These are phyloP conservation scores for Fraxinus excelsior DNA, from an alignment of 257 asterid genomes.

Conservation along the genomic window DNA sequence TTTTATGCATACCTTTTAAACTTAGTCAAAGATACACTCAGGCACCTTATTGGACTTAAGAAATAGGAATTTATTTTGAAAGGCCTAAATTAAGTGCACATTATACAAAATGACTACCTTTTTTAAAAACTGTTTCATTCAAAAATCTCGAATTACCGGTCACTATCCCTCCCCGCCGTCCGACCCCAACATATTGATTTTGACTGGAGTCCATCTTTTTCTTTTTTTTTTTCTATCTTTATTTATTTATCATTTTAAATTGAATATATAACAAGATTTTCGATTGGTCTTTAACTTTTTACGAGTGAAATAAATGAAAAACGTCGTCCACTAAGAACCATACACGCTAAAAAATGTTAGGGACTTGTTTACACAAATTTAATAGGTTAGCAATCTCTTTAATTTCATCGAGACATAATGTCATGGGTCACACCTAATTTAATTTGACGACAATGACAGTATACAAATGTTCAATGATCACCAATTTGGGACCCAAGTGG, in stretches of 20 bases:
- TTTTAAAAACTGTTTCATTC: background rate
- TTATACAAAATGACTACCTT: background rate
- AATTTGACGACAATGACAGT: conserved; percentile 22
- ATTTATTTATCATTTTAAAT: too few species aligned
- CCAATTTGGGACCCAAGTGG: conserved; percentile 41
- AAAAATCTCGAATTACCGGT: background rate
- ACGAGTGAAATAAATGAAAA: background rate
- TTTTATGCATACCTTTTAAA: too few species aligned
- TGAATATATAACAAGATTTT: background rate
- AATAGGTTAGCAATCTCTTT: background rate
- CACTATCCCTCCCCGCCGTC: background rate
- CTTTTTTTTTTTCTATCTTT: too few species aligned
- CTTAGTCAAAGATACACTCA: too few species aligned
- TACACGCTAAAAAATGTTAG: background rate
- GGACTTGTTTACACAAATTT: background rate
- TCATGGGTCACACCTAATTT: conserved; percentile 20
- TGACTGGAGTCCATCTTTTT: background rate
- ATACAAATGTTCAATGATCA: conserved; percentile 37
- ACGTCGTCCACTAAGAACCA: background rate
- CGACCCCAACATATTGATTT: background rate
- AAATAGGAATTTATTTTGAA: background rate
- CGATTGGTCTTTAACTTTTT: background rate
- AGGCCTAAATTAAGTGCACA: background rate
- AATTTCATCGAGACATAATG: conserved; percentile 1
- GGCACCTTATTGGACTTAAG: background rate